Evolutionary conservation across 2,329 filamentous ascomycete species (phyloP), one percentile per base, ranked within the genome.

Genomic region (Daldinia sp.): DNA sequence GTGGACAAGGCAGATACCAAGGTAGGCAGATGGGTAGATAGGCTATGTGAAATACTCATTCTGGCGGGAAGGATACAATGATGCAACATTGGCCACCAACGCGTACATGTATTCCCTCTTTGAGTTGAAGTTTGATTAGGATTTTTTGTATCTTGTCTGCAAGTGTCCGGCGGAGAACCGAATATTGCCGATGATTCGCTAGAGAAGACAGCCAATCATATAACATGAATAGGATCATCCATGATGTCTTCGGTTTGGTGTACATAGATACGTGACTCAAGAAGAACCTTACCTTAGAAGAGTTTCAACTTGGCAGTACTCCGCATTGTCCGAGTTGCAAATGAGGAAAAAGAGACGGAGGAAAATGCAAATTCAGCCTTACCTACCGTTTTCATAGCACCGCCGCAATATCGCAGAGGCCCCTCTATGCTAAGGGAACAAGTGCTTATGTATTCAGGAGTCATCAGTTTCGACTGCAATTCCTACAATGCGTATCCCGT

Each of bases 371-470:
- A 70, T 37, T 54, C 51, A 23, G 51, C 30, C 51, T 35, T 54
- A 53, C n/a, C 66, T 18, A 35, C 13, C 26, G 54, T 6, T 39
- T 15, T 33, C 15, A 33, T 33, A 71, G 67, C 73, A 73, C 69
- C 71, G 73, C 73, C 74, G 68, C 72, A 73, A 44, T 39, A 26
- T 18, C 62, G 63, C 67, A 65, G 68, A 28, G 63, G 62, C 70
- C 70, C 67, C 70, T 46, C 57, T 44, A 57, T 56, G 35, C 35
- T 41, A 37, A 26, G 55, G 23, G 56, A 44, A 65, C 66, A 68
- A 68, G 67, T 67, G 74, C 70, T 74, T 74, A 68, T 53, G 26
- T 30, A 18, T 51, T 51, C 26, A 2, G 46, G n/a, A 33, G 15
- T 65, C 71, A 70, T 69, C 63, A 74, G 66, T 70, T 63, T 63